Base-by-base conservation (phyloP, 371 early-diverging fungal genomes). In the Rhizopus delemar region DNA sequence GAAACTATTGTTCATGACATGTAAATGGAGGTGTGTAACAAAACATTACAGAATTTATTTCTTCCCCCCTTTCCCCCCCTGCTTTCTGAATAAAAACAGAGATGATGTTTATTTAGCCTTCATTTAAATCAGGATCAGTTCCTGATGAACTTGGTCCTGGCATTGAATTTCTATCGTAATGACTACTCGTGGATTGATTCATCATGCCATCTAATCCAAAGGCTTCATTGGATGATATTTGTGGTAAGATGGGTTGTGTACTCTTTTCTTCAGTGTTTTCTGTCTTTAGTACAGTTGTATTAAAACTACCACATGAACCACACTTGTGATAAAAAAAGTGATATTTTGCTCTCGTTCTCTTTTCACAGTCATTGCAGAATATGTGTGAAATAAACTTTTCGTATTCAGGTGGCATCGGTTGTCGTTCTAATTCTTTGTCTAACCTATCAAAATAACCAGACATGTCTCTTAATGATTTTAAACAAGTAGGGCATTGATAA, bases 271-370 rank as follows among this genome's bases (percentile, higher is more conserved):
- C 68, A 22, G 63, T 68, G 39, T 68, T 68, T 46, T 70, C 67
- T 5, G 93, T 93, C 43, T 82, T 78, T 49, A 94, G 63, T 0
- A 94, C 87, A 56, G 91, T 93, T 9, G 98, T 97, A 70, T 96
- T 98, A 75, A 93, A 98, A 22, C 94, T 91, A 11, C 77, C 69
- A 74, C 99, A 99, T 28, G 78, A 62, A 3, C 68, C 74, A 71
- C 99, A 99, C 71, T 95, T 94, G 78, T 99, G 98, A 73, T 96
- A 97, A 45, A 97, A 64, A 70, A 97, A 98, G 66, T 96, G 96
- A 74, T 89, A 96, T 56, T 88, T 89, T 1, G 92, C 91, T 12
- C 74, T 69, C 2, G 89, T 87, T 55, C 88, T 88, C 63, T 86
- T 79, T 60, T 93, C 94, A 70, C 99, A 99, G 71, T 99, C 99